phyloP scores from a whole-genome alignment of 768 basidiomycete species.

The Stropharia rugosoannulata region DNA sequence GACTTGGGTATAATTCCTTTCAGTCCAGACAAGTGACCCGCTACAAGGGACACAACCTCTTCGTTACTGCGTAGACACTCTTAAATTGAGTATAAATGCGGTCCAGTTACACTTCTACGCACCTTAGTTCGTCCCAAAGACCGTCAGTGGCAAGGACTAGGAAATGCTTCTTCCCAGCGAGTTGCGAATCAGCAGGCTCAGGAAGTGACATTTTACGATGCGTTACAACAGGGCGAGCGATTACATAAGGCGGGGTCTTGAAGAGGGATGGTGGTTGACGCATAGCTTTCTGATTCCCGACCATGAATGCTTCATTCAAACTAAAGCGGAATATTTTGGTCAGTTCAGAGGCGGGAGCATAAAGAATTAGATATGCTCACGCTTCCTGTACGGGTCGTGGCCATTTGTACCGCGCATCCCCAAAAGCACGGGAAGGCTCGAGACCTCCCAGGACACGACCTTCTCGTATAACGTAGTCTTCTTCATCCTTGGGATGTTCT shows the following conservation, averaged over 20 bases:
- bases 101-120: neutral
- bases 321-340: constrained; percentile 15
- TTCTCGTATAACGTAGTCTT: constrained; percentile 66
- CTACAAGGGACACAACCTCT: constrained; percentile 86
- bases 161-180: constrained; percentile 56
- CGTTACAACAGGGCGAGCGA: constrained; percentile 77
- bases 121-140: constrained; percentile 71
- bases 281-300: constrained; percentile 57
- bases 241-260: constrained; percentile 94
- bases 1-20: constrained; percentile 64
- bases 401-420: constrained; percentile 92
- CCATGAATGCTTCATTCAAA: constrained; percentile 64
- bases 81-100: neutral
- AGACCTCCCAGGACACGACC: constrained; percentile 88
- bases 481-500: constrained; percentile 82
- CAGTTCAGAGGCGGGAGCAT: constrained; percentile 1
- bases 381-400: constrained; percentile 66
- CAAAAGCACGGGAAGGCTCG: constrained; percentile 85
- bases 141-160: constrained; percentile 89
- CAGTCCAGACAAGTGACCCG: constrained; percentile 73
- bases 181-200: constrained; percentile 22
- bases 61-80: constrained; percentile 52
- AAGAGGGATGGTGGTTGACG: constrained; percentile 60
- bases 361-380: constrained; percentile 37
- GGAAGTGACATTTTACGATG: constrained; percentile 68